phyloP scores from a whole-genome alignment of 192 early-diverging fungal genomes.

The Obelidium mucronatum region DNA sequence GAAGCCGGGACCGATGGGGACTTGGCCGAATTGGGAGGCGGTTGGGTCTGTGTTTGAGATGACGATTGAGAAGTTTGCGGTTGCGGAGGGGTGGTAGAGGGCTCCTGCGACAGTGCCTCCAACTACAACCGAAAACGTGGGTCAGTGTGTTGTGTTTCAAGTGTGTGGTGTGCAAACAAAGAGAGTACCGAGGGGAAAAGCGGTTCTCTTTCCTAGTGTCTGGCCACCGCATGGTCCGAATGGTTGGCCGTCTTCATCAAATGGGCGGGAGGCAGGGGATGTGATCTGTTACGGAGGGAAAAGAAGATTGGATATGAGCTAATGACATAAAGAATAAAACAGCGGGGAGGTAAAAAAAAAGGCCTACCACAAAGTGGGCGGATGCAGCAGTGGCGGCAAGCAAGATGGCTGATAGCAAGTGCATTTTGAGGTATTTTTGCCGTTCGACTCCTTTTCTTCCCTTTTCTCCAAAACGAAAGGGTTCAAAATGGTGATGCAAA shows the following conservation, averaged over 20 bases:
- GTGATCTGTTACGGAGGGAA: conserved; percentile 46
- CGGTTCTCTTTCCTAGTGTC: conserved; percentile 42
- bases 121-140: too few species aligned
- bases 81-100: conserved; percentile 50
- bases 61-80: conserved; percentile 50
- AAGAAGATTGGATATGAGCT: too few species aligned
- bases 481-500: too few species aligned
- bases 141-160: too few species aligned
- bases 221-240: conserved; percentile 61
- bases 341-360: neutral
- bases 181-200: conserved; percentile 59
- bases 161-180: too few species aligned
- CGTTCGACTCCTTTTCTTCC: too few species aligned
- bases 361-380: conserved; percentile 48
- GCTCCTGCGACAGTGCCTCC: conserved; percentile 36
- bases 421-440: too few species aligned
- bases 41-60: conserved; percentile 49
- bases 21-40: conserved; percentile 27
- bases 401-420: too few species aligned
- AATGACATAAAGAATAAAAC: too few species aligned
- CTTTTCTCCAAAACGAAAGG: too few species aligned
- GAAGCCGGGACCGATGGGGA: conserved; percentile 7
- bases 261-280: conserved; percentile 57
- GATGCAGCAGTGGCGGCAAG: too few species aligned
- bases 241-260: conserved; percentile 51